Evolutionary conservation across 1,139 yeast species (phyloP), one percentile per base, ranked within the genome.

Genomic region (Yamadazyma spencermartinsiae): DNA sequence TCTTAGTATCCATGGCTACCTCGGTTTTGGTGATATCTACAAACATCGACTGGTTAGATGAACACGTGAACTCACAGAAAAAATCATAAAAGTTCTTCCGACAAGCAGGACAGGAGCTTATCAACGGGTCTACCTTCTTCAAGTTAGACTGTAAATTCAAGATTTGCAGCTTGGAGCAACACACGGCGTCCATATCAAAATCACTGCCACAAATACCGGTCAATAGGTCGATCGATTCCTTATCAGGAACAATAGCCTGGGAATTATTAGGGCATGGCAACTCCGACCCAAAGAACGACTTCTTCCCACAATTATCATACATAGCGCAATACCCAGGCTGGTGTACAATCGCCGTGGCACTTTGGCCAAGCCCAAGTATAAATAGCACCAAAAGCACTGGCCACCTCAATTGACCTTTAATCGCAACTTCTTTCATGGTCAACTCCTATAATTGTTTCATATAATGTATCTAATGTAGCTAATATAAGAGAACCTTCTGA

Each of bases 91-190:
- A 90, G 65, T 92, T 92, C 61, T 80, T 80, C 42, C 78, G 73
- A 59, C 98, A 92, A 0, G 98, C 98, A 1, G 98, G 98, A 58
- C 98, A 92, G 4, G 96, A 86, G 17, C 95, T 79, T 30, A 92
- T 84, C 29, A 92, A 62, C 0, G 88, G 79, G 43, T 85, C 94
- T 0, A 86, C 96, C 45, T 79, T 80, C 49, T 82, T 79, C 41
- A 92, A 64, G 55, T 82, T 86, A 31, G 63, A 46, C 39, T 68
- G 67, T 42, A 72, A 56, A 16, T 51, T 53, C 9, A 46, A 37
- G 15, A 72, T 46, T 45, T 72, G 78, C 19, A 55, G 63, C 20
- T 57, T 49, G 0, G 73, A 60, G 47, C 78, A 72, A 48, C 78
- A 72, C n/a, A 71, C 64, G 2, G 42, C 48, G 11, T 50, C 54